Conservation (phyloP, 139 green algal genomes). For the Chlorella sp. region DNA sequence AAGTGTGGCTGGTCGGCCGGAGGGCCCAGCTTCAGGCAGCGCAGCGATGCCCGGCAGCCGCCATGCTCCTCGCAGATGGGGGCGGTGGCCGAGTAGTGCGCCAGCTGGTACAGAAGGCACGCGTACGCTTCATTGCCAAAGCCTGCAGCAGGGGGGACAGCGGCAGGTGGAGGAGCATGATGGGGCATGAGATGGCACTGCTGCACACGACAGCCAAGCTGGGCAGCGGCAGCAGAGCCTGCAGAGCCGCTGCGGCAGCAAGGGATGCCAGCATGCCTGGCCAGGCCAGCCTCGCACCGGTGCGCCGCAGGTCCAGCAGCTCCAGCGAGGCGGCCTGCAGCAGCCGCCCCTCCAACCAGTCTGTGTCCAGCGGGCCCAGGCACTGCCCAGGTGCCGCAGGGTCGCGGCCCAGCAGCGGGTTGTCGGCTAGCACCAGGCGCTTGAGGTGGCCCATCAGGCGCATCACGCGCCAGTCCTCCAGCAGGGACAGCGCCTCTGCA, state of each 20-base stretch:
- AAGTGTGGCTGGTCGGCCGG: neutral
- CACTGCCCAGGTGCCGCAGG: neutral
- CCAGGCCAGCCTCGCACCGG: no score
- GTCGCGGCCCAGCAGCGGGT: slow-evolving; percentile 6
- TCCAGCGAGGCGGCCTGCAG: neutral
- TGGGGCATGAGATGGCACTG: neutral
- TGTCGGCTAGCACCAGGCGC: slow-evolving; percentile 14
- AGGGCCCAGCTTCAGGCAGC: slow-evolving; percentile 27
- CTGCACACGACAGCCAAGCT: neutral
- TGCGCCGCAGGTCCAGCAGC: slow-evolving; percentile 15
- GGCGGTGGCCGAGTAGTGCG: neutral
- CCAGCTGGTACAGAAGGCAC: slow-evolving; percentile 6
- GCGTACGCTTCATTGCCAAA: neutral
- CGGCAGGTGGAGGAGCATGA: neutral
- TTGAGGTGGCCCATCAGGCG: neutral
- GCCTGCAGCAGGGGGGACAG: neutral
- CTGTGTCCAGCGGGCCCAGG: neutral
- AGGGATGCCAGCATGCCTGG: no score
- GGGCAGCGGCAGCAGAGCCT: neutral
- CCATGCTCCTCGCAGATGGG: neutral
- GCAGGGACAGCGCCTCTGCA: neutral
- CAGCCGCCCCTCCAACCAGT: neutral
- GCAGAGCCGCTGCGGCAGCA: neutral
- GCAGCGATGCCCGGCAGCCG: neutral
- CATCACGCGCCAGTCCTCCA: neutral